phyloP scores from a whole-genome alignment of 805 yeast genomes.

The Pichia ethanolica region DNA sequence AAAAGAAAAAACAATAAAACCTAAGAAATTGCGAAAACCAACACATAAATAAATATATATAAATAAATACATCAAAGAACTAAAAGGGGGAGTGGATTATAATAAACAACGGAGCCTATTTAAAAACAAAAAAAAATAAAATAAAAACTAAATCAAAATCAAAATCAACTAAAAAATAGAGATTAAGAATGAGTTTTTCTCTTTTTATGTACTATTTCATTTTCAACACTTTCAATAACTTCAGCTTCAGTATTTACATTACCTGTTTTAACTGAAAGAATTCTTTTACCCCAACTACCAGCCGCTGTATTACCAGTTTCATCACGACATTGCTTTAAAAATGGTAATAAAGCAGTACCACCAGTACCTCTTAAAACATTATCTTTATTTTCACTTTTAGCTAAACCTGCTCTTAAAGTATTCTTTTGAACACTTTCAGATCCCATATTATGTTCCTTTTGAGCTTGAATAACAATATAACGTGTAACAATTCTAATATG shows the following conservation, averaged over 20 bases:
- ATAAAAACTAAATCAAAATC: too few relatives aligned
- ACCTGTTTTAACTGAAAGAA: conserved; percentile 26
- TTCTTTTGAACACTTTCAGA: conserved; percentile 31
- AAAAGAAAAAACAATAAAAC: too few relatives aligned
- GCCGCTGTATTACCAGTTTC: conserved; percentile 94
- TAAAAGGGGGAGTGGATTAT: too few relatives aligned
- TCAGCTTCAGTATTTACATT: not conserved
- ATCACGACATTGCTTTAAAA: conserved; percentile 90
- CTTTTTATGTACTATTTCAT: not conserved
- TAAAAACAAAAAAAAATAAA: too few relatives aligned
- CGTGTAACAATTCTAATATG: conserved; percentile 91
- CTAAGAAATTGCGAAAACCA: too few relatives aligned
- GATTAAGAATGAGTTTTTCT: too few relatives aligned
- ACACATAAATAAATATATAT: too few relatives aligned
- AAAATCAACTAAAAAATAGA: too few relatives aligned
- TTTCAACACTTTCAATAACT: not conserved
- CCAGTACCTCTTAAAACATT: conserved; percentile 80
- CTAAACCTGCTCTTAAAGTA: conserved; percentile 63
- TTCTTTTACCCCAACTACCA: conserved; percentile 81
- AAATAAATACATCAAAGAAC: not conserved
- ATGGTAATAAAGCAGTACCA: conserved; percentile 86
- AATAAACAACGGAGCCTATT: too few relatives aligned
- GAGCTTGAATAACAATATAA: conserved; percentile 76
- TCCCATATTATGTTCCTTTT: conserved; percentile 43
- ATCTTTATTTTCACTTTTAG: conserved; percentile 36